A percentile compares a stretch with the other conserved stretches of the same genome.
phyloP scores from a whole-genome alignment of 306 rosid species.

The Cucurbita maxima region DNA sequence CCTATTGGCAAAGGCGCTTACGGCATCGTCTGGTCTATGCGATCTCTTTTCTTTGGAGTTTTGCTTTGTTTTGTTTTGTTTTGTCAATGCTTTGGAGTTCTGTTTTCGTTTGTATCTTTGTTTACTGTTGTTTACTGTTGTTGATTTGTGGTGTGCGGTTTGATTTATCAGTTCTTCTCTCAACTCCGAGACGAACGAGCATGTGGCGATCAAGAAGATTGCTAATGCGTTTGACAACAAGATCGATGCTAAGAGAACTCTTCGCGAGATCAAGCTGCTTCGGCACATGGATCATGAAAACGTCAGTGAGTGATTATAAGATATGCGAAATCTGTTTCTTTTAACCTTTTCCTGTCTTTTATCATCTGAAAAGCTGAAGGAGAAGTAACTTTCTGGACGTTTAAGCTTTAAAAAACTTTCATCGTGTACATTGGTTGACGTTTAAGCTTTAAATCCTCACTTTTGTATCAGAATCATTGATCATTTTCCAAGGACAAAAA shows the following conservation, averaged over 20 bases:
- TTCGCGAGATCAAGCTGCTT: conserved; percentile 92
- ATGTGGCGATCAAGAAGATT: conserved; percentile 89
- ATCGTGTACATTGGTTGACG: neutral
- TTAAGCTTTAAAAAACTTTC: neutral
- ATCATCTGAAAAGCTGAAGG: neutral
- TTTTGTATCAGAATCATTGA: neutral
- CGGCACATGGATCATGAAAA: conserved; percentile 99
- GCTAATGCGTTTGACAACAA: conserved; percentile 89
- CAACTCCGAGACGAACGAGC: conserved; percentile 81
- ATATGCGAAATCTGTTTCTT: neutral
- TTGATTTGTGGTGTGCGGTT: neutral
- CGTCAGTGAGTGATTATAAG: conserved; percentile 34
- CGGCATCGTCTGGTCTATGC: conserved; percentile 79
- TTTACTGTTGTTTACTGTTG: neutral
- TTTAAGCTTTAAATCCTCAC: neutral
- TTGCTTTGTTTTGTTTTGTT: neutral
- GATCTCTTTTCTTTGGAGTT: neutral
- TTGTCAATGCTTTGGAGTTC: neutral
- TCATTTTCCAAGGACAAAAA: neutral
- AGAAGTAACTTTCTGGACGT: neutral
- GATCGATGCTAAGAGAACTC: conserved; percentile 95
- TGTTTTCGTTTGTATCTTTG: neutral
- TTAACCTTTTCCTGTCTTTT: neutral
- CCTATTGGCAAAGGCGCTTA: conserved; percentile 97
- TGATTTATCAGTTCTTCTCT: conserved; percentile 44